Evolutionary conservation across 2,329 filamentous ascomycete species (phyloP).

Genomic region (Torrubiella hemipterigena): DNA sequence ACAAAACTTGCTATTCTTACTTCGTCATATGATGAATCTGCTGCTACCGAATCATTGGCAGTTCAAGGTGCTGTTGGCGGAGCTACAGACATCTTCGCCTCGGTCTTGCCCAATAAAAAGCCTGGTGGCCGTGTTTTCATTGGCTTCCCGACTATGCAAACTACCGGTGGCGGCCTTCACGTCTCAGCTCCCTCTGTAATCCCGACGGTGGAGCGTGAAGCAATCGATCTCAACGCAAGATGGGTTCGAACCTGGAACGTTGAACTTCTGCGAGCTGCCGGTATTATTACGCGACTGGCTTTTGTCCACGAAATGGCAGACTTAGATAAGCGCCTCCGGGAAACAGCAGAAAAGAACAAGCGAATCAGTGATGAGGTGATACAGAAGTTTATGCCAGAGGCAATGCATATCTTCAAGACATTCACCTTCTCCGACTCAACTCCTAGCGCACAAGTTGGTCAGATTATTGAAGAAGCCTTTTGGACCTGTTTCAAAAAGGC

Average conservation of each 20-base stretch:
- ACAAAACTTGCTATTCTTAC: slow-evolving; percentile 82
- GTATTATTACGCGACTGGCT: slow-evolving; percentile 78
- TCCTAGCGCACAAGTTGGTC: slow-evolving; percentile 69
- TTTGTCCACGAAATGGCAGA: slow-evolving; percentile 81
- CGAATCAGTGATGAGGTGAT: slow-evolving; percentile 54
- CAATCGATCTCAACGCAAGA: slow-evolving; percentile 89
- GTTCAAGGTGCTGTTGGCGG: slow-evolving; percentile 35
- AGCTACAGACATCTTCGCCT: slow-evolving; percentile 71
- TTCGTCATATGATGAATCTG: slow-evolving; percentile 74
- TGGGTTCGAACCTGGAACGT: slow-evolving; percentile 94
- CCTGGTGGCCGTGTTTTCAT: slow-evolving; percentile 83
- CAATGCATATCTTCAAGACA: slow-evolving; percentile 72
- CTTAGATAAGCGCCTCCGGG: slow-evolving; percentile 49
- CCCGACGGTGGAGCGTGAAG: slow-evolving; percentile 91
- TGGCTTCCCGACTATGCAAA: slow-evolving; percentile 94
- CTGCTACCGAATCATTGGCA: slow-evolving; percentile 46
- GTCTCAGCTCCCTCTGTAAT: slow-evolving; percentile 94
- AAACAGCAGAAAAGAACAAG: slow-evolving; percentile 28
- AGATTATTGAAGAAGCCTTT: slow-evolving; percentile 87
- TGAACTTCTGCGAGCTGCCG: slow-evolving; percentile 82
- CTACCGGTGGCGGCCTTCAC: slow-evolving; percentile 85
- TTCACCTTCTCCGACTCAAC: slow-evolving; percentile 87
- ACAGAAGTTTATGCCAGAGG: slow-evolving; percentile 59
- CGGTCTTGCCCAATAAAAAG: slow-evolving; percentile 78
- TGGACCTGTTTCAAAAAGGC: slow-evolving; percentile 82